These are phyloP conservation scores for Lentinula edodes DNA, from an alignment of 768 basidiomycete species.

Conservation along the genomic window DNA sequence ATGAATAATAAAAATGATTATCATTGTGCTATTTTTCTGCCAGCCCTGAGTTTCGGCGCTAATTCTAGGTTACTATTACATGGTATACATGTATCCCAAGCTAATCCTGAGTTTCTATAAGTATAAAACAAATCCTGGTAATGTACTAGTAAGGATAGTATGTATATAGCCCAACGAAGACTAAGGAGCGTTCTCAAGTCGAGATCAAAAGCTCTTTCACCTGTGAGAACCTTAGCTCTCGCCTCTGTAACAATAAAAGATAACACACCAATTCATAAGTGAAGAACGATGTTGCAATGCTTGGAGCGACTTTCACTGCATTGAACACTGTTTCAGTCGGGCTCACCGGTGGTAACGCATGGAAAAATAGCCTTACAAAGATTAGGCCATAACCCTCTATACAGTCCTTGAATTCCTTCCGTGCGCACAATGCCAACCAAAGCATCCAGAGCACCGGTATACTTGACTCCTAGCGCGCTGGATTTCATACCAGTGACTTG, in stretches of 20 bases:
- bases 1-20: neutral
- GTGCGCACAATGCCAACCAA: constrained; percentile 57
- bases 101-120: no score
- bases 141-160: neutral
- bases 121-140: neutral
- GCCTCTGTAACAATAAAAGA: neutral
- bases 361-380: constrained; percentile 50
- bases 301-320: constrained; percentile 85
- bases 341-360: neutral
- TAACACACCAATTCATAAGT: constrained; percentile 62
- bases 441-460: constrained; percentile 79
- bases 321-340: neutral
- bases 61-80: neutral
- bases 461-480: constrained; percentile 55
- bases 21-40: neutral
- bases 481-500: constrained; percentile 81
- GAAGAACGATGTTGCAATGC: constrained; percentile 84
- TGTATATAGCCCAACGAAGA: neutral
- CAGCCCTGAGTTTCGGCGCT: neutral
- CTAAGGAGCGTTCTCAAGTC: neutral
- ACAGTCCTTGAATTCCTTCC: constrained; percentile 76
- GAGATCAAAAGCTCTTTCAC: constrained; percentile 35
- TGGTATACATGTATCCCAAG: neutral
- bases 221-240: constrained; percentile 7
- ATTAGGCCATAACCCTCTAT: constrained; percentile 87